Percentiles rank a stretch among this genome's conserved stretches.
Conservation (phyloP, 257 asterid species). For the Rauvolfia tetraphylla region DNA sequence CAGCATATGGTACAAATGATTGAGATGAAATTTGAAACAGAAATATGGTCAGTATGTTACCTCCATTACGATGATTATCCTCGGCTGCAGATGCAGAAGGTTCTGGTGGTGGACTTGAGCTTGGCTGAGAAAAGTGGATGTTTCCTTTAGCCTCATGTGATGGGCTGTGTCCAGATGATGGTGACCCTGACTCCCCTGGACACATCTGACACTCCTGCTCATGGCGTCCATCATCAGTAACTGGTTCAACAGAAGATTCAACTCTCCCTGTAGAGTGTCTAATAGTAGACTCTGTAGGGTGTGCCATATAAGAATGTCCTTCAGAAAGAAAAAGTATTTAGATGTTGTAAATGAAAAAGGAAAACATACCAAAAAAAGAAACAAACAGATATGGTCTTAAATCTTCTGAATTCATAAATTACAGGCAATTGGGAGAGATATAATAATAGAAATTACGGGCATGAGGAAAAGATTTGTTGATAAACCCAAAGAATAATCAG, state of each 20-base stretch:
- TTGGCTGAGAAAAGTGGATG: not conserved
- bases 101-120: conserved; percentile 1
- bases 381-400: not conserved
- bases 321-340: not conserved
- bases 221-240: not conserved
- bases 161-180: not conserved
- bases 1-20: not conserved
- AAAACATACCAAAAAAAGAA: not conserved
- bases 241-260: conserved; percentile 5
- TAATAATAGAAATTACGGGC: not conserved
- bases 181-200: conserved; percentile 4
- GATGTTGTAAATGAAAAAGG: not conserved
- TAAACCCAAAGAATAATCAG: not conserved
- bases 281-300: conserved; percentile 13
- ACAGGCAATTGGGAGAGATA: not conserved
- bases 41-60: not conserved
- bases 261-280: conserved; percentile 2
- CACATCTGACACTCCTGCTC: conserved; percentile 14
- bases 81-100: not conserved
- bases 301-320: not conserved
- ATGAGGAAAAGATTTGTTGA: not conserved
- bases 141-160: conserved; percentile 8
- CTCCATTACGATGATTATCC: not conserved
- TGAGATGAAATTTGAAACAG: not conserved
- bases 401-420: not conserved